Percentiles rank a stretch among this genome's conserved stretches.
phyloP scores from a whole-genome alignment of 257 asterid genomes.

The Orobanche coerulescens region DNA sequence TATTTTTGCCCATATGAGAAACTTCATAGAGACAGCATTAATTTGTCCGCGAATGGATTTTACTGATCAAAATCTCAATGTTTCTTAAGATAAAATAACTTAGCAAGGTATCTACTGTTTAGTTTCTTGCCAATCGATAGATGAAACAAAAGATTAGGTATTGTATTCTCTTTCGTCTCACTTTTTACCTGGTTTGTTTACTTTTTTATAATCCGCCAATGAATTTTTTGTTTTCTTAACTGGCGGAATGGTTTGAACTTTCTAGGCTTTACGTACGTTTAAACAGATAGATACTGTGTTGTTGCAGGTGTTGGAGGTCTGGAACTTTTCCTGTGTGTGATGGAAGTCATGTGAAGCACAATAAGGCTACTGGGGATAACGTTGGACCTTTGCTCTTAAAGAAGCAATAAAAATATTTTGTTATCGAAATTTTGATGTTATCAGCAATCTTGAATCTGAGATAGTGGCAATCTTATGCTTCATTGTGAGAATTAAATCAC shows the following conservation, averaged over 20 bases:
- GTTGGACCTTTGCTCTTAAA: slow-evolving; percentile 92
- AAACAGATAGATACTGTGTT: not conserved
- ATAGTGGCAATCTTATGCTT: not conserved
- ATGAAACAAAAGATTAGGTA: not conserved
- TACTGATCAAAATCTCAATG: not conserved
- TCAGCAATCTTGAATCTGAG: not conserved
- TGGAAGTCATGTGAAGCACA: slow-evolving; percentile 84
- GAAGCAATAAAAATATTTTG: slow-evolving; percentile 32
- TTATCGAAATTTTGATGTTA: not conserved
- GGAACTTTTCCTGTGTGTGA: slow-evolving; percentile 90
- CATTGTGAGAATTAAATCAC: not conserved
- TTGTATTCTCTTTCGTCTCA: too few relatives aligned
- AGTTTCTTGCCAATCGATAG: not conserved
- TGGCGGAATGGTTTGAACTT: not conserved
- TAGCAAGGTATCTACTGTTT: not conserved
- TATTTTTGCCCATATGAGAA: too few relatives aligned
- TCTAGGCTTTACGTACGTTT: not conserved
- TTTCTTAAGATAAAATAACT: not conserved
- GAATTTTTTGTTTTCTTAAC: not conserved
- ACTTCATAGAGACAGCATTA: not conserved
- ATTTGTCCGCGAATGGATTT: not conserved
- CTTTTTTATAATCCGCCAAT: too few relatives aligned
- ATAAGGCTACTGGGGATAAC: slow-evolving; percentile 84
- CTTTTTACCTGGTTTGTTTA: too few relatives aligned
- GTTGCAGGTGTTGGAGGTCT: slow-evolving; percentile 90